Percentiles rank a stretch among this genome's conserved stretches.
These are phyloP conservation scores for Tetracladium maxilliforme DNA, from an alignment of 2,329 filamentous ascomycete species.

Conservation along the genomic window DNA sequence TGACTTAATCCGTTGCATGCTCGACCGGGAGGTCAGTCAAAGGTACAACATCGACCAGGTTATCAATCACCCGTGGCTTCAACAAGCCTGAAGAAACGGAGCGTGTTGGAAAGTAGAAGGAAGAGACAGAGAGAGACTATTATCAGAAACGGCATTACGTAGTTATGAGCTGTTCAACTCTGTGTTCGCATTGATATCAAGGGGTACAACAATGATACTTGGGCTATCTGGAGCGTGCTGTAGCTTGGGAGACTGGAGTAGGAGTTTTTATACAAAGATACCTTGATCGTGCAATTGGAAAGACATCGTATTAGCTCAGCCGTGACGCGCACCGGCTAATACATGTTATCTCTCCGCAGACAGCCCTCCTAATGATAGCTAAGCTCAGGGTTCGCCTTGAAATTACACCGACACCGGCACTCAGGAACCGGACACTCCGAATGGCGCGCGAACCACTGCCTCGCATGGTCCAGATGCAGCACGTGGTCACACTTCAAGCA, in stretches of 20 bases:
- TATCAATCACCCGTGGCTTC: conserved; percentile 83
- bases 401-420: conserved; percentile 44
- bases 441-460: conserved; percentile 51
- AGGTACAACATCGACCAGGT: conserved; percentile 81
- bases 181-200: too few relatives aligned
- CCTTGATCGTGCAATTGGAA: too few relatives aligned
- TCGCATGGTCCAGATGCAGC: conserved; percentile 50
- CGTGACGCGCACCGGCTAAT: too few relatives aligned
- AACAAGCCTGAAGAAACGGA: conserved; percentile 4
- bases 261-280: too few relatives aligned
- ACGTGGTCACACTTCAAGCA: conserved; percentile 56
- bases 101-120: background rate
- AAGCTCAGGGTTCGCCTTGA: conserved; percentile 40
- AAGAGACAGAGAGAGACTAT: too few relatives aligned
- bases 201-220: too few relatives aligned
- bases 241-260: too few relatives aligned
- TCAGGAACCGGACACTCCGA: conserved; percentile 54
- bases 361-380: conserved; percentile 25
- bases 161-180: too few relatives aligned
- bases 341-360: too few relatives aligned
- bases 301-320: too few relatives aligned
- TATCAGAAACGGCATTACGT: too few relatives aligned
- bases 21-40: conserved; percentile 74
- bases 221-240: too few relatives aligned
- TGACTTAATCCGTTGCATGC: conserved; percentile 80